These are phyloP conservation scores for Phialophora chinensis DNA, from an alignment of 2,329 filamentous ascomycete genomes.

Conservation along the genomic window DNA sequence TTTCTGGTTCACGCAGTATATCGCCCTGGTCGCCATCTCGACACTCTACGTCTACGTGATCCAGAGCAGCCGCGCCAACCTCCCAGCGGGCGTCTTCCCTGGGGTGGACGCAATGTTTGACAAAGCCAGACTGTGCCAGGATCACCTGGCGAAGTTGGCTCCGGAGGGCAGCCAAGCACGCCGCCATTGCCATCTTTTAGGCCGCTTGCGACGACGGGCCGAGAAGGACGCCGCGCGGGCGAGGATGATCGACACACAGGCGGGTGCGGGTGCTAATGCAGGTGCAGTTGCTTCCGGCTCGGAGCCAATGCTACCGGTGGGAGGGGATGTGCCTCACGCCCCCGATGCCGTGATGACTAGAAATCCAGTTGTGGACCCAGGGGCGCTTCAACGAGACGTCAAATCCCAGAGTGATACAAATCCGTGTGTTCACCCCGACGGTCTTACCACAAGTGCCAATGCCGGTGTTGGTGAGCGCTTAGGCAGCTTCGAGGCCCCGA, in stretches of 20 bases:
- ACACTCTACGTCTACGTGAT: conserved; percentile 38
- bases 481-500: not conserved
- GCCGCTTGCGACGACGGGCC: conserved; percentile 29
- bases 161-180: conserved; percentile 36
- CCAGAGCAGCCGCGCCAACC: conserved; percentile 31
- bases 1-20: conserved; percentile 44
- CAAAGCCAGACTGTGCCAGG: conserved; percentile 36
- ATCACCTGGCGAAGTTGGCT: conserved; percentile 28
- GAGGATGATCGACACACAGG: conserved; percentile 2
- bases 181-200: conserved; percentile 34
- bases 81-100: conserved; percentile 25
- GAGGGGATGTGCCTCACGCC: not conserved
- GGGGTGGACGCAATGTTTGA: conserved; percentile 29
- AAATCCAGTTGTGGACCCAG: not conserved
- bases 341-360: not conserved
- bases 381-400: not conserved
- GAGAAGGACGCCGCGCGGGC: conserved; percentile 29
- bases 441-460: not conserved
- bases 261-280: not conserved
- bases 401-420: not conserved
- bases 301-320: no score
- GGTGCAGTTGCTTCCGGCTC: not conserved
- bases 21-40: conserved; percentile 37
- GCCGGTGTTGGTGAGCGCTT: not conserved
- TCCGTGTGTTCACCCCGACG: not conserved